Conservation (phyloP, 2,329 filamentous ascomycete genomes). For the Blumeriella jaapii region DNA sequence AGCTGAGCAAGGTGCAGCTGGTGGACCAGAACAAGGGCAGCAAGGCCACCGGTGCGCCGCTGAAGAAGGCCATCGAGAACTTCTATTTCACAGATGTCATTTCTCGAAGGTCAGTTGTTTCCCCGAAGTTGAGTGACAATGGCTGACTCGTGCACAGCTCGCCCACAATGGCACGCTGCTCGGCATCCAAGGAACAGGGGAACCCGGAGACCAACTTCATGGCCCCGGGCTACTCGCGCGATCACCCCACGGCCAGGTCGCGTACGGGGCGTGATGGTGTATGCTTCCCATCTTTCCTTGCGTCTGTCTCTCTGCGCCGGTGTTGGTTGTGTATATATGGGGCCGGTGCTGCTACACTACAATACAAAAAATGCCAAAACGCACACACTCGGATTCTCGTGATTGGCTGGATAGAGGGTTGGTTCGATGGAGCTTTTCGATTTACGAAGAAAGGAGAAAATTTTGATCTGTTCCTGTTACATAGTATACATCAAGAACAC, state of each 20-base stretch:
- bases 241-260: slow-evolving; percentile 24
- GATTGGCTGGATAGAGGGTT: too few species aligned
- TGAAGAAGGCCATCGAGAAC: slow-evolving; percentile 83
- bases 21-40: slow-evolving; percentile 92
- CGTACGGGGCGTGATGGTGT: slow-evolving; percentile 25
- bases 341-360: slow-evolving; percentile 21
- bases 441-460: too few species aligned
- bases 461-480: slow-evolving; percentile 6
- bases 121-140: slow-evolving; percentile 3
- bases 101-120: slow-evolving; percentile 61
- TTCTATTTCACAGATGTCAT: slow-evolving; percentile 98
- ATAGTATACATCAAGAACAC: slow-evolving; percentile 17
- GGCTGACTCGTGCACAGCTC: slow-evolving; percentile 45
- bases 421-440: too few species aligned
- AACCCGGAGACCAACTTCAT: slow-evolving; percentile 72
- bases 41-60: slow-evolving; percentile 56
- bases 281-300: slow-evolving; percentile 20
- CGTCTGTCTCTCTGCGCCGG: slow-evolving; percentile 17
- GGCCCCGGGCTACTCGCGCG: slow-evolving; percentile 47
- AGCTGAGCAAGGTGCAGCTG: slow-evolving; percentile 84
- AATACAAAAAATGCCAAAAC: slow-evolving; percentile 20
- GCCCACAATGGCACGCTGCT: slow-evolving; percentile 96
- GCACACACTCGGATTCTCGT: too few species aligned
- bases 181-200: slow-evolving; percentile 75
- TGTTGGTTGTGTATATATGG: slow-evolving; percentile 29